phyloP scores from a whole-genome alignment of 2,329 filamentous ascomycete genomes.

The Hypoxylon sp. region DNA sequence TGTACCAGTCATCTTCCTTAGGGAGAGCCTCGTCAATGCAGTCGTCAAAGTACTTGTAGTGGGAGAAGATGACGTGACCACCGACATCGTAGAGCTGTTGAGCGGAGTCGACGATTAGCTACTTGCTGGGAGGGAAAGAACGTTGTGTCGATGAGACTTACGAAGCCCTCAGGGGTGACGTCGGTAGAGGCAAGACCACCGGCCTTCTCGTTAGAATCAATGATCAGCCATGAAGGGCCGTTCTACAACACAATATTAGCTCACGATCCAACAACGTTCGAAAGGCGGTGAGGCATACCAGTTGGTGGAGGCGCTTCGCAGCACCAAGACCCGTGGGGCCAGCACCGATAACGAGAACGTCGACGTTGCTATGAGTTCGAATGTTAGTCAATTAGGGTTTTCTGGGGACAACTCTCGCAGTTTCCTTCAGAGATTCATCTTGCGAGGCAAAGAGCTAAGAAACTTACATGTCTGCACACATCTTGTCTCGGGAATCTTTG shows the following conservation, averaged over 20 bases:
- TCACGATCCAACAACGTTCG: constrained; percentile 43
- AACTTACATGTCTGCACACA: constrained; percentile 47
- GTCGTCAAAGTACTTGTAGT: constrained; percentile 99
- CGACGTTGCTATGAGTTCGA: constrained; percentile 77
- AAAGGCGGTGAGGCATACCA: constrained; percentile 73
- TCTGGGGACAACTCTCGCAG: background rate
- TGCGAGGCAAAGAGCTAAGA: constrained; percentile 6
- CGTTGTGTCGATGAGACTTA: constrained; percentile 67
- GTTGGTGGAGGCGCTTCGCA: constrained; percentile 96
- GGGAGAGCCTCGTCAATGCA: constrained; percentile 97
- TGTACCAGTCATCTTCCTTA: constrained; percentile 95
- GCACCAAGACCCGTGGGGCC: constrained; percentile 97
- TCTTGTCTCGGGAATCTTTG: constrained; percentile 34
- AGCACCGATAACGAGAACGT: constrained; percentile 97
- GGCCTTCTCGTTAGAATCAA: constrained; percentile 91
- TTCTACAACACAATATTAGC: constrained; percentile 69
- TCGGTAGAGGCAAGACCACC: constrained; percentile 97
- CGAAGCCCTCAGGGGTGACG: constrained; percentile 94
- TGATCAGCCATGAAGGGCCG: constrained; percentile 93
- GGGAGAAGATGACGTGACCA: constrained; percentile 98
- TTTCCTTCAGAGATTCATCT: background rate
- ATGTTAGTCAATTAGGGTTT: constrained; percentile 37
- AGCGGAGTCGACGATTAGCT: constrained; percentile 45
- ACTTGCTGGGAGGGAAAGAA: background rate
- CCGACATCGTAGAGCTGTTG: constrained; percentile 95